These are phyloP conservation scores for Silybum marianum DNA, from an alignment of 129 eudicot species.

Conservation along the genomic window DNA sequence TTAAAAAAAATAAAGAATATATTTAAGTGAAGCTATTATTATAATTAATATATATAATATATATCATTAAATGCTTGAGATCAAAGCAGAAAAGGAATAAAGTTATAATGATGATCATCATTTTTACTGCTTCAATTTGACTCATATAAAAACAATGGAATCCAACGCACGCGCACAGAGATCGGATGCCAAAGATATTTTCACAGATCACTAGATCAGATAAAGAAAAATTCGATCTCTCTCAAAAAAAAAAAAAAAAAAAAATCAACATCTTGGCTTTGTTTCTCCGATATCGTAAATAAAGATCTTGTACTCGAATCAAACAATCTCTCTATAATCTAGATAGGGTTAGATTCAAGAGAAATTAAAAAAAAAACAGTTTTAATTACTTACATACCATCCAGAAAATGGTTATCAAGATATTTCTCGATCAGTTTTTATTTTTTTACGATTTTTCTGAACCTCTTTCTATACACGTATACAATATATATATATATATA, in stretches of 20 bases:
- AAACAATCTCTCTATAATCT: not conserved
- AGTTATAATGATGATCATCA: conserved; percentile 13
- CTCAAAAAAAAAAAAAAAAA: not conserved
- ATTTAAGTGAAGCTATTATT: not conserved
- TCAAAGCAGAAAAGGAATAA: conserved; percentile 40
- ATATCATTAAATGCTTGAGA: conserved; percentile 20
- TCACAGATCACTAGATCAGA: not conserved
- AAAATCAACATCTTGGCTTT: not conserved
- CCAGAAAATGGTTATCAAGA: too few species aligned
- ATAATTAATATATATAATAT: not conserved
- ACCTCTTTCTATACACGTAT: too few species aligned
- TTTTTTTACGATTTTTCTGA: too few species aligned
- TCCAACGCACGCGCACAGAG: conserved; percentile 34
- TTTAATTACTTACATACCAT: too few species aligned
- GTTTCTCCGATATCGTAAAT: not conserved
- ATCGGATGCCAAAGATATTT: not conserved
- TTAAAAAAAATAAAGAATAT: not conserved
- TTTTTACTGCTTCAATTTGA: conserved; percentile 18
- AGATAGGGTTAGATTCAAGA: too few species aligned
- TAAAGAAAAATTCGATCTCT: not conserved
- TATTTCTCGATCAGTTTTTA: too few species aligned
- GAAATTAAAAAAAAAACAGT: too few species aligned
- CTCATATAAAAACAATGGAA: conserved; percentile 29
- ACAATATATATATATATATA: too few species aligned
- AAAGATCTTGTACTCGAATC: not conserved